A percentile compares a stretch with the other conserved stretches of the same genome.
These are phyloP conservation scores for Xylaria cubensis DNA, from an alignment of 495 filamentous ascomycete species.

Conservation along the genomic window DNA sequence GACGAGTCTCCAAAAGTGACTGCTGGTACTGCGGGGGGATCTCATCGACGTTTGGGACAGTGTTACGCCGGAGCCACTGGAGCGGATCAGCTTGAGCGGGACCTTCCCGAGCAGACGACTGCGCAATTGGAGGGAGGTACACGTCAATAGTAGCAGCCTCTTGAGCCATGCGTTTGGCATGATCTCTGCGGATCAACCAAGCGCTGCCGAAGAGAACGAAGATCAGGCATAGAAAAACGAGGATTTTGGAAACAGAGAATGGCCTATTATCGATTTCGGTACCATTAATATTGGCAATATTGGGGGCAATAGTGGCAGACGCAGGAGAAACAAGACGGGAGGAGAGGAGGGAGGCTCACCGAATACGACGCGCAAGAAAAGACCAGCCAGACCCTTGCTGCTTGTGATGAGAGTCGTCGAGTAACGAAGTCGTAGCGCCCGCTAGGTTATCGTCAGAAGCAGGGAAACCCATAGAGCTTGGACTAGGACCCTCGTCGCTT, in stretches of 20 bases:
- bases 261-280: slow-evolving; percentile 29
- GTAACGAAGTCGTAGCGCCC: slow-evolving; percentile 20
- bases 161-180: slow-evolving; percentile 13
- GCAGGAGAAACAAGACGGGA: background rate
- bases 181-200: slow-evolving; percentile 31
- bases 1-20: slow-evolving; percentile 46
- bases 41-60: slow-evolving; percentile 28
- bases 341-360: slow-evolving; percentile 19
- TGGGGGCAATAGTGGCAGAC: background rate
- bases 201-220: slow-evolving; percentile 28
- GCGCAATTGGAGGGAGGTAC: slow-evolving; percentile 34
- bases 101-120: slow-evolving; percentile 3
- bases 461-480: slow-evolving; percentile 18
- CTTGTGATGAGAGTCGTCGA: slow-evolving; percentile 21
- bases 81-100: slow-evolving; percentile 24
- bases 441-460: slow-evolving; percentile 20
- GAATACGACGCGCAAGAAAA: slow-evolving; percentile 24
- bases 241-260: slow-evolving; percentile 32
- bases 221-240: slow-evolving; percentile 28
- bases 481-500: slow-evolving; percentile 27
- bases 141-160: slow-evolving; percentile 29
- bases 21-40: slow-evolving; percentile 29
- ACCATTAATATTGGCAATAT: slow-evolving; percentile 35
- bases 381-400: slow-evolving; percentile 16
- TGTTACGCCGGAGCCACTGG: slow-evolving; percentile 38